Evolutionary conservation across 441 rosid genomes (phyloP).

Genomic region (Croton laevigatus): DNA sequence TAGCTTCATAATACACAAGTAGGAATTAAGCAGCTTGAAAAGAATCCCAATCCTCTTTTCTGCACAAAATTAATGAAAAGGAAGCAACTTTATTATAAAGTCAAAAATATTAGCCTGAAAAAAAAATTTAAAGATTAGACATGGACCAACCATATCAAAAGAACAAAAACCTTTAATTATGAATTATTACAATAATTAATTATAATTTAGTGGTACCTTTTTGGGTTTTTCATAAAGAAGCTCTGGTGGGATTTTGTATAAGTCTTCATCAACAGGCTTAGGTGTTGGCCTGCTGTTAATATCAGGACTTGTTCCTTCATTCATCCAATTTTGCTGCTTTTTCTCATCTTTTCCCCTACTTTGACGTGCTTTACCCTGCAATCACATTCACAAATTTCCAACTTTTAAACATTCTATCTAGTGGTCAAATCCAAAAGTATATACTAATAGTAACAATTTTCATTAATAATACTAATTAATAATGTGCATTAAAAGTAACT

Average conservation of each 20-base stretch:
- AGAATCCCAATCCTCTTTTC: constrained; percentile 60
- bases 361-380: constrained; percentile 49
- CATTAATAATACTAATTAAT: too few species aligned
- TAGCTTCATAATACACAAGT: constrained; percentile 39
- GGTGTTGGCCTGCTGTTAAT: constrained; percentile 36
- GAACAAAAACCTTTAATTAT: background rate
- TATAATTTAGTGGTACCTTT: constrained; percentile 36
- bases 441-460: too few species aligned
- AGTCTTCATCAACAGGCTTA: constrained; percentile 84
- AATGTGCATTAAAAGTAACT: too few species aligned
- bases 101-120: background rate
- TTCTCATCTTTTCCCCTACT: constrained; percentile 35
- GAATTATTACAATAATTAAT: background rate
- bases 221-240: constrained; percentile 55
- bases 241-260: constrained; percentile 79
- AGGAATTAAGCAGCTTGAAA: constrained; percentile 65
- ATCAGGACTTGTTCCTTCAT: constrained; percentile 26
- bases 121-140: background rate
- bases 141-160: background rate
- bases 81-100: background rate
- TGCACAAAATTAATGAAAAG: constrained; percentile 30
- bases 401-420: too few species aligned
- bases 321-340: constrained; percentile 31
- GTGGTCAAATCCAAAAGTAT: too few species aligned
- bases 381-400: background rate